Base-by-base conservation (phyloP, 2,329 filamentous ascomycete species). In the Pseudopithomyces maydicus region DNA sequence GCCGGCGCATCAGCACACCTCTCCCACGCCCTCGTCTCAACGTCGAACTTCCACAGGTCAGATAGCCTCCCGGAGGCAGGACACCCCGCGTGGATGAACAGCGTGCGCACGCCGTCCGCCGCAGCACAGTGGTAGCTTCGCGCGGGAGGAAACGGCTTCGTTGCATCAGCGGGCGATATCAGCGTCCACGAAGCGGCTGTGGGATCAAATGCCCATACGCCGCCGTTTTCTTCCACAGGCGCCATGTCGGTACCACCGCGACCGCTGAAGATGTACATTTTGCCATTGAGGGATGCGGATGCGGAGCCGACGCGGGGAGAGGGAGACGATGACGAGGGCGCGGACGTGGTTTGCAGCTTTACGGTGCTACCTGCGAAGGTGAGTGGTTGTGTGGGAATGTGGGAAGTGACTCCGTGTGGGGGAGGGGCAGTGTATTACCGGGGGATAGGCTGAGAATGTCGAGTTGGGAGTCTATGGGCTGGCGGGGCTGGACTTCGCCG, bases 191-290 rank as follows among this genome's bases (percentile, higher is more conserved):
- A 77, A 53, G 82, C 77, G n/a, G 79, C 78, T 56, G 82, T 79
- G 1, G 89, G 87, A 71, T 92, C 85, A 67, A 90, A 93, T 29
- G 87, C 80, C 91, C 91, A 96, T 50, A 96, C 81, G 2, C 86
- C 81, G 15, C 92, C 92, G 11, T 80, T 74, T 68, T 96, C 92
- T 51, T 93, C 85, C 11, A 96, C 80, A 0, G 90, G 86, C 1
- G 84, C 79, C 84, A 90, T 88, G 26, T 85, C 86, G 2, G 81
- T 76, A 0, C 89, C 89, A 33, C 89, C 88, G 43, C 90, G 87
- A 10, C 92, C 92, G 46, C 91, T 92, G 74, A 93, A 96, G 41
- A 96, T 62, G 76, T 94, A 94, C 67, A 96, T 87, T 20, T 86
- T 87, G 43, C 84, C 82, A 56, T 87, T 83, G 56, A 95, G 84